phyloP scores from a whole-genome alignment of 2,329 filamentous ascomycete genomes.

The Microascus cirrosus region DNA sequence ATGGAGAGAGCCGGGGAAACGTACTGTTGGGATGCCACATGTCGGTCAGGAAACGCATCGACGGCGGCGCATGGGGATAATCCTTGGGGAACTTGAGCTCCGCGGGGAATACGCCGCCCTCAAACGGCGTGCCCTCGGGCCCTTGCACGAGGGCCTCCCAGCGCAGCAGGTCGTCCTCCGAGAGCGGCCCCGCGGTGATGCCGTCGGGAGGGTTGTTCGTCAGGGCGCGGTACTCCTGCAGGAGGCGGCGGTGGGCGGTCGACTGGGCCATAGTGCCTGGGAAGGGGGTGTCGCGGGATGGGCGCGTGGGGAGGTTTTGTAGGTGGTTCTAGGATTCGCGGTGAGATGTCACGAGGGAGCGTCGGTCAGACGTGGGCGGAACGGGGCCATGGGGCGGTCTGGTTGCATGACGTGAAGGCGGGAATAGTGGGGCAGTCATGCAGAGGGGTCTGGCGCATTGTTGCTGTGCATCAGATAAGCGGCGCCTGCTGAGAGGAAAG shows the following conservation, averaged over 20 bases:
- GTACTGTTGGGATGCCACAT: conserved; percentile 95
- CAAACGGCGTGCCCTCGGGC: conserved; percentile 89
- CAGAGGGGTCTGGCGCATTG: too few relatives aligned
- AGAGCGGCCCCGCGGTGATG: conserved; percentile 87
- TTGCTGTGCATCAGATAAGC: too few relatives aligned
- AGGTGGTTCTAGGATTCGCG: background rate
- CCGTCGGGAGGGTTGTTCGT: conserved; percentile 94
- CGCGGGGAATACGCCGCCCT: conserved; percentile 89
- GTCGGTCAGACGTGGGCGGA: background rate
- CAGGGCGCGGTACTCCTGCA: conserved; percentile 91
- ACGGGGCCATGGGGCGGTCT: background rate
- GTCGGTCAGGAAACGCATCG: conserved; percentile 89
- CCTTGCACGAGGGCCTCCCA: conserved; percentile 97
- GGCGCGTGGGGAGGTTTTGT: background rate
- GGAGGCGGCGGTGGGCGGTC: conserved; percentile 67
- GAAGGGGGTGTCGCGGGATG: background rate
- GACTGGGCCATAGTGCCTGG: conserved; percentile 38
- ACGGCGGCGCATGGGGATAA: conserved; percentile 91
- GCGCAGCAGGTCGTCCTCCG: conserved; percentile 86
- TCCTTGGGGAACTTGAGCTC: conserved; percentile 92
- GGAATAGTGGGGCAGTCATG: background rate
- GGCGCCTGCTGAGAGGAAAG: too few relatives aligned
- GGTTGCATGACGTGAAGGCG: background rate
- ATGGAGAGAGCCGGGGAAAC: conserved; percentile 12
- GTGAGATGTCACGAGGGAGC: background rate